These are phyloP conservation scores for Astrephomene gubernaculifera DNA, from an alignment of 139 green algal genomes.

Conservation along the genomic window DNA sequence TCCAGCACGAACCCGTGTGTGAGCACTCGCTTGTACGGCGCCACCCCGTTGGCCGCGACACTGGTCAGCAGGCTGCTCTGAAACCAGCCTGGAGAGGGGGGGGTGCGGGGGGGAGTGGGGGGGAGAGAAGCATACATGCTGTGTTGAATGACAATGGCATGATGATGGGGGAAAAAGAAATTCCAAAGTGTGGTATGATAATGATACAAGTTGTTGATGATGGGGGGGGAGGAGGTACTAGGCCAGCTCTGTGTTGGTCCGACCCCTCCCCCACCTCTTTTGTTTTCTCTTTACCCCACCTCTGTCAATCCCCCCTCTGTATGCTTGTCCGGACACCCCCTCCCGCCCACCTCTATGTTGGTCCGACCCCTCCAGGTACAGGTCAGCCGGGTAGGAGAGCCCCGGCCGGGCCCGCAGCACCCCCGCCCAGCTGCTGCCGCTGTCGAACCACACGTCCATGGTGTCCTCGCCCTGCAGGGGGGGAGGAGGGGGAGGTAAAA, in stretches of 20 bases:
- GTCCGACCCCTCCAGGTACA: constrained; percentile 98
- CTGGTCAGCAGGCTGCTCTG: constrained; percentile 95
- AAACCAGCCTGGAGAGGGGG: constrained; percentile 97
- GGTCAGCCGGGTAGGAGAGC: constrained; percentile 89
- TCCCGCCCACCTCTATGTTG: constrained; percentile 87
- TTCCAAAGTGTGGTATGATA: no score
- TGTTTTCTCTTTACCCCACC: no score
- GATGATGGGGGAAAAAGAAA: no score
- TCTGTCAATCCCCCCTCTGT: no score
- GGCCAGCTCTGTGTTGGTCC: no score
- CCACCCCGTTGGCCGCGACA: constrained; percentile 87
- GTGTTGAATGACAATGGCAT: no score
- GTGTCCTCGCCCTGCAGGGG: constrained; percentile 91
- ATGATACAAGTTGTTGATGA: no score
- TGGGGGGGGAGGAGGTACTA: no score
- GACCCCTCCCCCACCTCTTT: no score
- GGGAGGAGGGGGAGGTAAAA: not conserved
- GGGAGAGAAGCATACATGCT: no score
- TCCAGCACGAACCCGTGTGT: constrained; percentile 94
- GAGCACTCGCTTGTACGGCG: constrained; percentile 91
- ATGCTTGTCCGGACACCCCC: not conserved
- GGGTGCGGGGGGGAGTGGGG: no score
- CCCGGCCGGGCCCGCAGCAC: constrained; percentile 73
- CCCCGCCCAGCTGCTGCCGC: constrained; percentile 91
- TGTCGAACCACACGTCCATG: constrained; percentile 99